Evolutionary conservation across 495 filamentous ascomycete genomes (phyloP).

Genomic region (Talaromyces wortmannii): DNA sequence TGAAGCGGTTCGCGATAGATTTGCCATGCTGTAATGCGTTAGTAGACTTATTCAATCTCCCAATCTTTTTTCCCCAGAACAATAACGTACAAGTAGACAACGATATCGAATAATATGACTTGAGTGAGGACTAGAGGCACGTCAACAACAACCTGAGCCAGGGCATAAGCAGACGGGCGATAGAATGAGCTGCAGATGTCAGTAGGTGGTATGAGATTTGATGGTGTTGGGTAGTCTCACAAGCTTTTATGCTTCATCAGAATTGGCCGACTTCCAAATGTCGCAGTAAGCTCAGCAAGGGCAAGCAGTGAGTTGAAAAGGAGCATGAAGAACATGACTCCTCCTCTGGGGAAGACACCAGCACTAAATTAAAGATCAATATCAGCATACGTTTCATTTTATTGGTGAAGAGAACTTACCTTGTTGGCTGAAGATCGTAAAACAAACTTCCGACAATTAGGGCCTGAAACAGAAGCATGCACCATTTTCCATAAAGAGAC

Average conservation of each 20-base stretch:
- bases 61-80: too few relatives aligned
- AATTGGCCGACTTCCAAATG: constrained; percentile 65
- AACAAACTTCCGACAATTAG: constrained; percentile 75
- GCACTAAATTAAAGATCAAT: constrained; percentile 14
- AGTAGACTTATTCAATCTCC: constrained; percentile 9
- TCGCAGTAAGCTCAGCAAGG: constrained; percentile 65
- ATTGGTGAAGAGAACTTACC: constrained; percentile 10
- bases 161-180: constrained; percentile 68
- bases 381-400: constrained; percentile 3
- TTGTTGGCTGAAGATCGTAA: constrained; percentile 58
- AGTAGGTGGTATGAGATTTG: not conserved
- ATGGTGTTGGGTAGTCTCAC: constrained; percentile 10
- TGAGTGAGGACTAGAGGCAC: constrained; percentile 65
- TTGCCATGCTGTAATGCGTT: constrained; percentile 35
- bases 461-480: constrained; percentile 61
- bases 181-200: constrained; percentile 56
- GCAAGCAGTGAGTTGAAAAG: constrained; percentile 79
- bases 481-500: constrained; percentile 44
- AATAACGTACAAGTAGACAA: constrained; percentile 60
- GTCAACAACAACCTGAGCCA: constrained; percentile 73
- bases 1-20: constrained; percentile 59
- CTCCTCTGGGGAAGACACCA: constrained; percentile 41
- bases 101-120: constrained; percentile 62
- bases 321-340: constrained; percentile 66
- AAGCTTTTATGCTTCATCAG: constrained; percentile 77